Evolutionary conservation across 768 basidiomycete species (phyloP).

Genomic region (Grammothele lineata): DNA sequence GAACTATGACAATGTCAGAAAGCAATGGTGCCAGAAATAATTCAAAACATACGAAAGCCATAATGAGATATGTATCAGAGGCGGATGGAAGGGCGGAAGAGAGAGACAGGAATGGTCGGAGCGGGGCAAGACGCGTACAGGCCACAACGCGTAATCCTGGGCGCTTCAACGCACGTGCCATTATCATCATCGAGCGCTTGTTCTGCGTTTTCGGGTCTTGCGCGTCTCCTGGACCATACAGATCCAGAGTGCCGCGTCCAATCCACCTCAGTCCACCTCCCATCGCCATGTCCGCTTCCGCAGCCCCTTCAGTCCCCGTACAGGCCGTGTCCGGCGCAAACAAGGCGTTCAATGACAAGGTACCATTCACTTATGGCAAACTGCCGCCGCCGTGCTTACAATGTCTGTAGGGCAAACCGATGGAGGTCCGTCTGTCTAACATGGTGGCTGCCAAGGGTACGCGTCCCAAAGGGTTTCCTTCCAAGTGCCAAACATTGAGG

Average conservation of each 20-base stretch:
- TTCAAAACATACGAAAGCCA: constrained; percentile 35
- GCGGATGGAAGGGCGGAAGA: constrained; percentile 13
- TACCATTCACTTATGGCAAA: no score
- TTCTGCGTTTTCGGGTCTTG: constrained; percentile 6
- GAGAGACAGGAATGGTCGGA: constrained; percentile 16
- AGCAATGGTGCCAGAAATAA: background rate
- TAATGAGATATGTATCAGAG: constrained; percentile 13
- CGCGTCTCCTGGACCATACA: constrained; percentile 2
- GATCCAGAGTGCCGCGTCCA: constrained; percentile 1
- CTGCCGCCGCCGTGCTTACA: no score
- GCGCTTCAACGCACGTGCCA: no score
- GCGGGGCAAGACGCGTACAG: constrained; percentile 13
- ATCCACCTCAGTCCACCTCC: background rate
- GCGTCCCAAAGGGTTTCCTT: no score
- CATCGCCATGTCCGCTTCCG: constrained; percentile 24
- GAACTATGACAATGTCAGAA: constrained; percentile 30
- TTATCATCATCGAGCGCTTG: no score
- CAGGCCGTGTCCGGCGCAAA: constrained; percentile 21
- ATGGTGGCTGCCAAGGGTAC: constrained; percentile 97
- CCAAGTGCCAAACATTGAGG: no score
- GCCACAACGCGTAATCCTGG: constrained; percentile 1
- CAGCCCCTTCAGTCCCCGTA: constrained; percentile 9
- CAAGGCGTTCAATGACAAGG: constrained; percentile 82
- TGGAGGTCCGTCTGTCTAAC: constrained; percentile 96
- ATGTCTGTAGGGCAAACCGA: constrained; percentile 81